Percentiles rank a stretch among this genome's conserved stretches.
Evolutionary conservation across 2,329 filamentous ascomycete species (phyloP).

Genomic region (Fusarium sp.): DNA sequence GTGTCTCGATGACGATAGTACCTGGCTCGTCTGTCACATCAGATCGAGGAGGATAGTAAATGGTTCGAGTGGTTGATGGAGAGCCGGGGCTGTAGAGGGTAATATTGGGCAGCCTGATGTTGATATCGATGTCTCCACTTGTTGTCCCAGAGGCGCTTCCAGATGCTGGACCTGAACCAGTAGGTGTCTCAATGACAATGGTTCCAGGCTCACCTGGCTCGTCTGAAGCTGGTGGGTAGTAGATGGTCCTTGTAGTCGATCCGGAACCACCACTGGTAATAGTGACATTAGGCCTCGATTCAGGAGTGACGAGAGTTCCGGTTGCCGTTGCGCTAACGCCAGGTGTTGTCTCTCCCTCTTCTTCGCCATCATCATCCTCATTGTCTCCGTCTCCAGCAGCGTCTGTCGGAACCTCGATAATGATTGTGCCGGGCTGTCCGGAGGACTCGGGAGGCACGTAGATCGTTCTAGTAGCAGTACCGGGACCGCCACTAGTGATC

Average conservation of each 20-base stretch:
- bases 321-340: not conserved
- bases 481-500: conserved; percentile 1
- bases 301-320: not conserved
- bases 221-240: conserved; percentile 1
- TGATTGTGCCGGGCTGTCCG: not conserved
- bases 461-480: not conserved
- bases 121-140: not conserved
- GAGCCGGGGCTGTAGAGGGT: not conserved
- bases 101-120: not conserved
- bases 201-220: not conserved
- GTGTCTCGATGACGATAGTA: conserved; percentile 12
- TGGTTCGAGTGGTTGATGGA: not conserved
- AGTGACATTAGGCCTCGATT: not conserved
- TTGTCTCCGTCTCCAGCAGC: not conserved
- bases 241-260: not conserved
- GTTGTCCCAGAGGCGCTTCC: not conserved
- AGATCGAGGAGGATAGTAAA: not conserved
- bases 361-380: not conserved
- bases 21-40: not conserved
- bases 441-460: not conserved
- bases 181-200: conserved; percentile 13
- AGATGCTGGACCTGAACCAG: not conserved
- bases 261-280: not conserved
- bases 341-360: not conserved
- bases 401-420: not conserved